phyloP scores from a whole-genome alignment of 2,329 filamentous ascomycete genomes.

The Alternaria infectoria region DNA sequence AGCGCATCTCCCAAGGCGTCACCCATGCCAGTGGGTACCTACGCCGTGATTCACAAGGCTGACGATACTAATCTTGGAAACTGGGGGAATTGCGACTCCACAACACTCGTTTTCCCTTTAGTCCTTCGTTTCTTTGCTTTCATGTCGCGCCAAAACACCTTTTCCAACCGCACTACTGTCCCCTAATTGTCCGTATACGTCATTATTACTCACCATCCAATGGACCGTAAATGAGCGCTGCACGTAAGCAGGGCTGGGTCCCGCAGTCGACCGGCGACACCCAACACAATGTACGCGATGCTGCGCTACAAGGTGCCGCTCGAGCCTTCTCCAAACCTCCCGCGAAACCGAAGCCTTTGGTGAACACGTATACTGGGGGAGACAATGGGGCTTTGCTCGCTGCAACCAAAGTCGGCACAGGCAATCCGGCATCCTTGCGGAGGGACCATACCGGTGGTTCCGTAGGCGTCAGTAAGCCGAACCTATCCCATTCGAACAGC shows the following conservation, averaged over 20 bases:
- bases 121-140: constrained; percentile 21
- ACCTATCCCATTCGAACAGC: constrained; percentile 36
- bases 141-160: constrained; percentile 9
- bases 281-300: constrained; percentile 48
- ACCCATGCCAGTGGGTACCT: constrained; percentile 12
- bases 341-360: constrained; percentile 49
- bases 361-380: constrained; percentile 49
- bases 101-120: constrained; percentile 14
- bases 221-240: constrained; percentile 48
- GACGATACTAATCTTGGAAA: constrained; percentile 11
- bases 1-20: constrained; percentile 6
- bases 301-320: constrained; percentile 58
- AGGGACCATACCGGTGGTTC: constrained; percentile 43
- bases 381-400: constrained; percentile 54
- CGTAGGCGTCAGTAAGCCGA: constrained; percentile 30
- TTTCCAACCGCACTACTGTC: constrained; percentile 7
- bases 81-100: constrained; percentile 10
- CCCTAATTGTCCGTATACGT: constrained; percentile 11
- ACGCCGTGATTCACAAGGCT: constrained; percentile 9
- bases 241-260: constrained; percentile 37
- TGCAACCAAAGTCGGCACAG: constrained; percentile 51
- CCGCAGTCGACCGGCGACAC: constrained; percentile 44
- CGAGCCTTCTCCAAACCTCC: constrained; percentile 56
- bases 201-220: constrained; percentile 30
- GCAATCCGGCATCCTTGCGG: constrained; percentile 28